Percentiles rank a stretch among this genome's conserved stretches.
Evolutionary conservation across 176 grass and related monocot genomes (phyloP).

Genomic region (Triticum urartu): DNA sequence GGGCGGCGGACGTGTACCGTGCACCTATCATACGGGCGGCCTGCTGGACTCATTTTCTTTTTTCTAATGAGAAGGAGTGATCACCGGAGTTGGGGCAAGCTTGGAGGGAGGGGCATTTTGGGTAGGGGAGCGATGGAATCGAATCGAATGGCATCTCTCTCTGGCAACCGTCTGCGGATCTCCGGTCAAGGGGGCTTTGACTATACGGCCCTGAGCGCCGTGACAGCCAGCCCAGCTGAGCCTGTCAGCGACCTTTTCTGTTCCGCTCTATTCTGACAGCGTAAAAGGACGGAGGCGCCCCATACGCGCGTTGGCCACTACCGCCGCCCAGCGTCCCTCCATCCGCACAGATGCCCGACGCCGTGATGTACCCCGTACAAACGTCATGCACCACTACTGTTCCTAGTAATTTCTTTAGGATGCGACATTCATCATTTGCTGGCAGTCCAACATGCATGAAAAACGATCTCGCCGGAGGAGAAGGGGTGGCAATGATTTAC

Average conservation of each 20-base stretch:
- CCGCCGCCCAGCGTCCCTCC: neutral
- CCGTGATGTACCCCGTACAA: neutral
- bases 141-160: neutral
- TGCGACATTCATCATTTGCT: too few relatives aligned
- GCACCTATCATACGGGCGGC: neutral
- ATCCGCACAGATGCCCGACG: neutral
- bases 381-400: too few relatives aligned
- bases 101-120: neutral
- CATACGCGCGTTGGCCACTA: neutral
- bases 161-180: neutral
- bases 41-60: neutral
- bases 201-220: neutral
- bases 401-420: too few relatives aligned
- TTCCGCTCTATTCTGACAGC: neutral
- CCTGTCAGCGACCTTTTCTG: neutral
- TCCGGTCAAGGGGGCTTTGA: constrained; percentile 13
- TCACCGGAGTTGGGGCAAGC: neutral
- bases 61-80: neutral
- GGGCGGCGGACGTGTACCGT: neutral
- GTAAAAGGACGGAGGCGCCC: neutral
- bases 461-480: too few relatives aligned
- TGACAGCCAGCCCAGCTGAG: neutral
- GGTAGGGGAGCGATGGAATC: neutral
- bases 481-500: too few relatives aligned
- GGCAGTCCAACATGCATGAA: too few relatives aligned